These are phyloP conservation scores for Macrolepiota albuminosa DNA, from an alignment of 768 basidiomycete genomes.

Conservation along the genomic window DNA sequence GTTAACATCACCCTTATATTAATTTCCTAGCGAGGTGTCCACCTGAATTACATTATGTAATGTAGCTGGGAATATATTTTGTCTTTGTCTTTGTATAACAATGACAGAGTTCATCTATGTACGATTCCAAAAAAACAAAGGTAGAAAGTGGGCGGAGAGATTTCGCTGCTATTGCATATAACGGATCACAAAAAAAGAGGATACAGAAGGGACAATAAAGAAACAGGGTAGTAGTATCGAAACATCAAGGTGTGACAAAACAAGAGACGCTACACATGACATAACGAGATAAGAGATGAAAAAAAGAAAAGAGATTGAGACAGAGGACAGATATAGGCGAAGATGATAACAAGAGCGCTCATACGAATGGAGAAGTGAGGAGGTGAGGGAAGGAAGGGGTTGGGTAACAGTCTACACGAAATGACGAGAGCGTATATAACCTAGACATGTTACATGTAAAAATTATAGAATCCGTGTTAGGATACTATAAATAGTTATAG, in stretches of 20 bases:
- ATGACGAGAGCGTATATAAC: slow-evolving; percentile 7
- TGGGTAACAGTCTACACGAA: slow-evolving; percentile 1
- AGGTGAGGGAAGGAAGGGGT: background rate
- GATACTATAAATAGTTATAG: slow-evolving; percentile 13
- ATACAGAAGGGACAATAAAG: background rate
- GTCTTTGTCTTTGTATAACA: no score
- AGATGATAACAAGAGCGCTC: slow-evolving; percentile 12
- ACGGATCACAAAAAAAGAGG: background rate
- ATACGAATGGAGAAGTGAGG: background rate
- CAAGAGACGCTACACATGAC: slow-evolving; percentile 11
- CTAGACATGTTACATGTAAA: slow-evolving; percentile 5
- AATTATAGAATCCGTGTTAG: slow-evolving; percentile 12
- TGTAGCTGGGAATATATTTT: no score
- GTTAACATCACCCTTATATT: no score
- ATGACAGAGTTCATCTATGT: background rate
- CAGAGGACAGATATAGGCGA: slow-evolving; percentile 11
- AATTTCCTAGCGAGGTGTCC: no score
- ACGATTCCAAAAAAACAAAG: background rate
- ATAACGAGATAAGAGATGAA: slow-evolving; percentile 9
- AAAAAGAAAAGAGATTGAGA: slow-evolving; percentile 9
- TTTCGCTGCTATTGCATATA: slow-evolving; percentile 1
- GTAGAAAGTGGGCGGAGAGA: background rate
- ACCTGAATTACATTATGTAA: no score
- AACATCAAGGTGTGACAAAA: slow-evolving; percentile 13
- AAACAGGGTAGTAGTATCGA: slow-evolving; percentile 2